Conservation (phyloP, 2,329 filamentous ascomycete genomes). For the Neophaeococcomyces aloes region DNA sequence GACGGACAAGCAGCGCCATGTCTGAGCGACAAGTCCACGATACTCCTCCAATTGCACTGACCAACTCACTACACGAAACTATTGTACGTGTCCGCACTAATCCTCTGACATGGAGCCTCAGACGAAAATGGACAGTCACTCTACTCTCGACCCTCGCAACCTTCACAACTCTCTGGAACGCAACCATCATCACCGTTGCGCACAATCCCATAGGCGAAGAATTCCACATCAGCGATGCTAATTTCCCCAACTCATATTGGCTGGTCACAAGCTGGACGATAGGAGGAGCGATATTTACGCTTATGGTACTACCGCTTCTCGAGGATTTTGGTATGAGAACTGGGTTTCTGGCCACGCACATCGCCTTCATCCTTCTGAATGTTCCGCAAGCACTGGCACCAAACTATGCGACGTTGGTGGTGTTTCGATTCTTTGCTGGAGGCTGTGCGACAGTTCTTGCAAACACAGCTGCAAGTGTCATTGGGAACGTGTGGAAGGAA, state of each 20-base stretch:
- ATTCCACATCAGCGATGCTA: constrained; percentile 22
- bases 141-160: neutral
- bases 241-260: constrained; percentile 34
- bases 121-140: neutral
- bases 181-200: neutral
- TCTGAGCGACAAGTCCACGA: no score
- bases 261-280: constrained; percentile 33
- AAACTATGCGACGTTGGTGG: constrained; percentile 19
- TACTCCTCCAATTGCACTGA: no score
- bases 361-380: constrained; percentile 22
- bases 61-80: no score
- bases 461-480: neutral
- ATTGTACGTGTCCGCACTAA: no score
- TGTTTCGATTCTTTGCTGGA: constrained; percentile 23
- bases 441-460: constrained; percentile 7
- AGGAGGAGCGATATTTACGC: constrained; percentile 32
- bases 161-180: neutral
- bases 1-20: no score
- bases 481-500: neutral
- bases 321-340: constrained; percentile 28
- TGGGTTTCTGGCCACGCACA: constrained; percentile 20
- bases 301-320: constrained; percentile 34
- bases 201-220: constrained; percentile 4
- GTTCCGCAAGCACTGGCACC: constrained; percentile 20
- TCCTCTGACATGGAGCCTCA: neutral